Base-by-base conservation (phyloP, 2,329 filamentous ascomycete genomes). In the Xylaria sp. region DNA sequence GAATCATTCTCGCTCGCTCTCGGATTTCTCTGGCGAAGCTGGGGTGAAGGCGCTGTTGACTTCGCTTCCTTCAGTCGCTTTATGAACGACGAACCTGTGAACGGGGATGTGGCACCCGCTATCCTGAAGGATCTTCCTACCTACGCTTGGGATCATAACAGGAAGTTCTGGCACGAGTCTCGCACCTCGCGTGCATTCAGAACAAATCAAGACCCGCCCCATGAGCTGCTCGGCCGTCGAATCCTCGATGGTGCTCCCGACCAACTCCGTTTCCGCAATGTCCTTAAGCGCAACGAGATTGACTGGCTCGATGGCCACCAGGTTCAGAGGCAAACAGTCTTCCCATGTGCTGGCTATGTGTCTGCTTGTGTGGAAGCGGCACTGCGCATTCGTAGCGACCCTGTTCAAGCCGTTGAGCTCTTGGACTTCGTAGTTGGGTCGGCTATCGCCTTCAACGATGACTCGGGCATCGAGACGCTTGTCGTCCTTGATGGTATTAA, bases 321-420 rank as follows among this genome's bases (percentile, higher is more conserved):
- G 21, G 11, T 64, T 1, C 62, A 64, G 8, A 1, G 23, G 2
- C 62, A 64, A n/a, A 31, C 28, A 0, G 58, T 64, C 2, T 61
- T 64, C 45, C 62, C 62, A 2, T 28, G 23, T 12, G 58, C 62
- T 1, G 62, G 58, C 4, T 64, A 61, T 23, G 37, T 46, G 0
- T 28, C 37, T n/a, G 23, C 40, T 5, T 15, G 21, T 12, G 15
- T 61, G 1, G 61, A 64, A 38, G 61, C 57, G n/a, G 14, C 52
- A 4, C 17, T 49, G 28, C 43, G 17, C 12, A 40, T 56, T 12
- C 45, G 52, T 15, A 12, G 19, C 2, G 21, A 55, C 9, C 14
- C 31, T 2, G 35, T 43, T 2, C 45, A 50, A 17, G 35, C 28
- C 28, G 49, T 62, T 23, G 60, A 62, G n/a, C 19, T 62, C 17